Evolutionary conservation across 768 basidiomycete species (phyloP), one percentile per base, ranked within the genome.

Genomic region (Melanogaster broomeanus): DNA sequence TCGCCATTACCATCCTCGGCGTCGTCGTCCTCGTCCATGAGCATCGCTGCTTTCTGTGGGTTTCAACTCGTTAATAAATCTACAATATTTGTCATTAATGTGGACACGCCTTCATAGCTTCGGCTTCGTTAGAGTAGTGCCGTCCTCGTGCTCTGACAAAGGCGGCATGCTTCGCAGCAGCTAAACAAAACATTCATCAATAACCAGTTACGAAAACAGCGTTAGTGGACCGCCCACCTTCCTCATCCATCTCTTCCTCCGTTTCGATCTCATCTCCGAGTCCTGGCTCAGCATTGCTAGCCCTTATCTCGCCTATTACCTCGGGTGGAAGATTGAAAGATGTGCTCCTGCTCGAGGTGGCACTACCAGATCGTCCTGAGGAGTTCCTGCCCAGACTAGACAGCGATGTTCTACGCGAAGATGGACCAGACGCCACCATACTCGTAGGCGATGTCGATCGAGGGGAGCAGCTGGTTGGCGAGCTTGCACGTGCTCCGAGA

Each of bases 91-190:
- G 5, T 9, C 5, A 34, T 42, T 34, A 30, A 12, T 25, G 51
- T 4, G 16, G 24, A 42, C 68, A 41, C 69, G 87, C 90, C 83
- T 93, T 93, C 92, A 94, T 93, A 16, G 90, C 92, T 65, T 93
- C 88, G 2, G 89, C 92, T 65, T 94, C 92, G 45, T 93, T 93
- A 6, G 90, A 92, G 60, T 93, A 93, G 62, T 93, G 92, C 49
- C 88, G 77, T 48, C 87, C 88, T 21, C 91, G 80, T 21, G 90
- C 90, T 57, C 82, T 81, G 28, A 92, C 76, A 61, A 93, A 93
- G 21, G 77, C 91, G 13, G 85, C 88, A 60, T 90, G 91, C 71
- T 90, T 92, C 33, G 80, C 85, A 42, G 84, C 85, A 52, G 90
- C 91, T 93, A 56, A 37, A 44, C 44, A 38, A n/a, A 19, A 18